Base-by-base conservation (phyloP, 768 basidiomycete species). In the Lactarius hatsudake region DNA sequence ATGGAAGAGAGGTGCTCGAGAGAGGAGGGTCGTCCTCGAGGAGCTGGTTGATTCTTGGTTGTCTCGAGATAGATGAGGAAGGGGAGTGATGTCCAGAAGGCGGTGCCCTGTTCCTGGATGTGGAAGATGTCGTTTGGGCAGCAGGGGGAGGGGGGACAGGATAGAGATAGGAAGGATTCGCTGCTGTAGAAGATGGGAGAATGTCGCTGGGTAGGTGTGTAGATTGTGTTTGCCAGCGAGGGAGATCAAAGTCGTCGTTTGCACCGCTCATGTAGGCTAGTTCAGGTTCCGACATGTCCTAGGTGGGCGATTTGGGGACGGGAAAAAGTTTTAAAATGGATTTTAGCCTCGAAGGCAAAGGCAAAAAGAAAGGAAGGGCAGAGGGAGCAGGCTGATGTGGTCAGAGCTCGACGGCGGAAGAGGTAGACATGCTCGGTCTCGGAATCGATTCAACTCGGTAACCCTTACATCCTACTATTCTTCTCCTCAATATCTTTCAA, bases 201-300 rank as follows among this genome's bases (percentile, higher is more conserved):
- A 79, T 73, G 75, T 83, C 81, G 73, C 53, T 26, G 17, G 65
- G 69, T 20, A 59, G 3, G 71, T 79, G 75, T 53, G 77, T 75
- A 40, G 78, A 74, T 74, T 81, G 81, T 17, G 82, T 80, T 70
- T 81, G 82, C 83, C 82, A 84, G 73, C 83, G 83, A 69, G 84
- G 83, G 65, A 84, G 83, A 76, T 91, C 90, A 79, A 90, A 93
- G 79, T 85, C 86, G 81, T 91, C 89, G 87, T 90, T 89, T 74
- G 86, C 78, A 81, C 85, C 86, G 79, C 83, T 81, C 81, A 90
- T 89, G 84, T 87, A 89, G 72, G 82, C 83, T 67, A 87, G 83
- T 80, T 89, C 87, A 75, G 87, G 83, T 84, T 89, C 87, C 74
- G 87, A 88, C 87, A 90, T 89, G 77, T 74, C 75, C 73, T 68